A percentile compares a stretch with the other conserved stretches of the same genome.
Evolutionary conservation across 345 rosid species (phyloP).

Genomic region (Brassica cretica): DNA sequence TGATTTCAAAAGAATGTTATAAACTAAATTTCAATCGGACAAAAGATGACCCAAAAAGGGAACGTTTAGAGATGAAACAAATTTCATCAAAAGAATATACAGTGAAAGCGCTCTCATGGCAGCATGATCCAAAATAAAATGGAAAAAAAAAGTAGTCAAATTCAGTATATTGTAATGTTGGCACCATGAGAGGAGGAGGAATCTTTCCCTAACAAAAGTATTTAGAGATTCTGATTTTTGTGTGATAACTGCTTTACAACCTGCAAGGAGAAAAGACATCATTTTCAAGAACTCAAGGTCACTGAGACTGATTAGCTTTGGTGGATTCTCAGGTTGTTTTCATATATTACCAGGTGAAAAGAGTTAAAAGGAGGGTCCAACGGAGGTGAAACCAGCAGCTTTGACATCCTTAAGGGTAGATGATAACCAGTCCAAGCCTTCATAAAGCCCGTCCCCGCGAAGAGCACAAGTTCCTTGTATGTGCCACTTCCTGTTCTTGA

Average conservation of each 20-base stretch:
- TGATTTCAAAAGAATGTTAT: constrained; percentile 7
- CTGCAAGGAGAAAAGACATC: constrained; percentile 22
- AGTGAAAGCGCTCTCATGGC: constrained; percentile 24
- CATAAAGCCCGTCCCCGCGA: constrained; percentile 93
- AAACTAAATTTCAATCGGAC: constrained; percentile 6
- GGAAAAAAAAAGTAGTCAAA: background rate
- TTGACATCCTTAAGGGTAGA: constrained; percentile 84
- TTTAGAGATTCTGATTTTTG: constrained; percentile 6
- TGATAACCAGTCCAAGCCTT: constrained; percentile 95
- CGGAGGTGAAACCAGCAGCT: constrained; percentile 89
- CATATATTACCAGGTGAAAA: constrained; percentile 38
- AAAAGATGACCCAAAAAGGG: constrained; percentile 18
- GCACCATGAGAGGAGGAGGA: constrained; percentile 22
- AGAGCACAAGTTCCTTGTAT: constrained; percentile 98
- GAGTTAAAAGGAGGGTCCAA: constrained; percentile 64
- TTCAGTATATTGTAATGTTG: constrained; percentile 13
- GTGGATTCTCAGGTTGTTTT: background rate
- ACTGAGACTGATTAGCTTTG: constrained; percentile 5
- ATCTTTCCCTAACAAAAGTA: constrained; percentile 7
- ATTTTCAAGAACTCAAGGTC: constrained; percentile 6
- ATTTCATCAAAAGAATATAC: constrained; percentile 19
- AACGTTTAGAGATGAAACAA: constrained; percentile 12
- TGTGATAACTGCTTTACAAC: background rate
- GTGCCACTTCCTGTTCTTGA: constrained; percentile 98
- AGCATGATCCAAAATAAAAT: constrained; percentile 17